Percentiles rank a stretch among this genome's conserved stretches.
Conservation (phyloP, 2,329 filamentous ascomycete genomes). For the Cryphonectria naterciae region DNA sequence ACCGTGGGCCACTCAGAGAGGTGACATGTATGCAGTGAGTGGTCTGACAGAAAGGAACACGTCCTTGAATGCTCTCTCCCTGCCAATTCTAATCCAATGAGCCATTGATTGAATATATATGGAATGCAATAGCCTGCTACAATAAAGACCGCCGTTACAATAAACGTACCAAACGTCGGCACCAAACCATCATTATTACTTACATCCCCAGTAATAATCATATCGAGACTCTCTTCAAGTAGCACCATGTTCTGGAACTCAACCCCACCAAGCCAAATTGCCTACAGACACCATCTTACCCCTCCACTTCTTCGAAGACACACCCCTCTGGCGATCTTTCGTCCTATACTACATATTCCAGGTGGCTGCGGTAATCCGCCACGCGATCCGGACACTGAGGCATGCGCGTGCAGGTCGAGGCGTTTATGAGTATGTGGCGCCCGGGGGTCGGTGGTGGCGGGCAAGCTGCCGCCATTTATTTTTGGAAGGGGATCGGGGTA, state of each 20-base stretch:
- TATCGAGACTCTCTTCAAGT: background rate
- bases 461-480: constrained; percentile 34
- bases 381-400: constrained; percentile 38
- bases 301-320: constrained; percentile 36
- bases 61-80: background rate
- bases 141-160: background rate
- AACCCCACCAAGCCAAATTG: background rate
- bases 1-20: no score
- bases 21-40: background rate
- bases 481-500: constrained; percentile 39
- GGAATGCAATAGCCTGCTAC: background rate
- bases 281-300: constrained; percentile 30
- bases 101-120: background rate
- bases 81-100: no score
- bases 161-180: background rate
- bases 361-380: constrained; percentile 36
- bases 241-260: background rate
- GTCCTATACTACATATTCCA: constrained; percentile 35
- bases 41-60: background rate
- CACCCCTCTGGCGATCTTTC: constrained; percentile 32
- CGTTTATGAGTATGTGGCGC: constrained; percentile 37
- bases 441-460: constrained; percentile 27
- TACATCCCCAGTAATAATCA: no score
- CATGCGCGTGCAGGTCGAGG: constrained; percentile 42
- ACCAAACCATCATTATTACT: no score